Conservation (phyloP, 805 yeast genomes). For the Tanozyma kutaoensis region DNA sequence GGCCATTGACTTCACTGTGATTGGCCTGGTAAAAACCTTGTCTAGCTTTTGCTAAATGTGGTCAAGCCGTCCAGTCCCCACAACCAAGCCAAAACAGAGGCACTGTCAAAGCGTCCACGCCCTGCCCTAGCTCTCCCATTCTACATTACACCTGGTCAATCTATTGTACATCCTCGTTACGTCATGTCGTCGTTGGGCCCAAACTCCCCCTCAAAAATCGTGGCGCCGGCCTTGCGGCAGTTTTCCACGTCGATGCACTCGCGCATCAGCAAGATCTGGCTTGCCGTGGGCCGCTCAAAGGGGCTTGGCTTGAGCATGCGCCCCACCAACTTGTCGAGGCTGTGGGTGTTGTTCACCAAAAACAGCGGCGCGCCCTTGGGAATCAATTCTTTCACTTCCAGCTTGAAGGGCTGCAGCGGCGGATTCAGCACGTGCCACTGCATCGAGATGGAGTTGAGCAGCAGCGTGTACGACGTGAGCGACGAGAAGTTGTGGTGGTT, state of each 20-base stretch:
- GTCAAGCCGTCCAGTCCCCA: too few species aligned
- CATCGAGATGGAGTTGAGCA: constrained; percentile 6
- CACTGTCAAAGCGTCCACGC: too few species aligned
- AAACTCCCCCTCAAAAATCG: constrained; percentile 88
- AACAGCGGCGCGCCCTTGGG: constrained; percentile 87
- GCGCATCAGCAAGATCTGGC: constrained; percentile 48
- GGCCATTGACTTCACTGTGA: too few species aligned
- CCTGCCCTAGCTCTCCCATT: too few species aligned
- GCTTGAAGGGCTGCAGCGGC: neutral
- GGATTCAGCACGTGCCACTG: constrained; percentile 2
- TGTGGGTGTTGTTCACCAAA: constrained; percentile 38
- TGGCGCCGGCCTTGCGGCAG: constrained; percentile 82
- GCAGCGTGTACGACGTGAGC: constrained; percentile 17
- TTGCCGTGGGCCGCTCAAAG: constrained; percentile 66
- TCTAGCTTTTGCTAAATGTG: too few species aligned
- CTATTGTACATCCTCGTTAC: too few species aligned
- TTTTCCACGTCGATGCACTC: constrained; percentile 72
- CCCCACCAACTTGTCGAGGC: constrained; percentile 67
- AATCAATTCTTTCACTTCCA: constrained; percentile 19
- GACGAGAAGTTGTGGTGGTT: constrained; percentile 23
- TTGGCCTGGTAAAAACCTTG: too few species aligned
- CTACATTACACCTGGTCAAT: too few species aligned
- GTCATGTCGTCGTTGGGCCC: constrained; percentile 54
- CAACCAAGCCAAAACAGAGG: too few species aligned
- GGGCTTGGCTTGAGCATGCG: constrained; percentile 89